Base-by-base conservation (phyloP, 768 basidiomycete species). In the Lactifluus piperatus region DNA sequence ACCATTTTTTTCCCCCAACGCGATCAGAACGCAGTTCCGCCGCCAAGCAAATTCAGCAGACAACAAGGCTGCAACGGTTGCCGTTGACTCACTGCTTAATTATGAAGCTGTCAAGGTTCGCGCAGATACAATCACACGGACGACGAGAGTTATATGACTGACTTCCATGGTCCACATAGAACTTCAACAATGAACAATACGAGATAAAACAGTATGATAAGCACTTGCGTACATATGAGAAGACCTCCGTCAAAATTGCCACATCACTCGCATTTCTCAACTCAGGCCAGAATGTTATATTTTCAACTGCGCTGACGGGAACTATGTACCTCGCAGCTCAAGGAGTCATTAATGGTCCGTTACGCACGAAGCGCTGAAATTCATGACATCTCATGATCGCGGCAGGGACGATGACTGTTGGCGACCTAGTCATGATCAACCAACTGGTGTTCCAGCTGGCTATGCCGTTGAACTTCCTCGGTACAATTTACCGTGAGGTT, bases 381-480 rank as follows among this genome's bases (percentile, higher is more conserved):
- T 7, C 22, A 36, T 16, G 20, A 44, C 32, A n/a, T 47, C 60
- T 62, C 6, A 67, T 53, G 11, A 36, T 45, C 60, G 2, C 43
- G 30, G 13, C 62, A 94, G 94, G 94, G 8, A 92, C 91, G 0
- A 98, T 99, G 95, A 97, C 94, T 4, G 82, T 99, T 24, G 97
- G 97, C 8, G 97, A 99, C 68, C 81, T 99, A 14, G 97, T 99
- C 65, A 98, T 99, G 95, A 88, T 97, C 66, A 99, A 99, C 71
- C 95, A 97, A 69, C 80, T 99, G 26, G 93, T 98, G 34, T 99
- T 99, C 77, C 97, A 99, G 68, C 76, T 99, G 0, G 97, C 94
- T 0, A 75, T 98, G 32, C 97, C 97, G 4, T 83, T 99, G 61
- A 98, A 98, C 73, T 99, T 99, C 74, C 75, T 99, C 59, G 97